Conservation (phyloP, 1,284 basidiomycete genomes). For the Hortiboletus rubellus region DNA sequence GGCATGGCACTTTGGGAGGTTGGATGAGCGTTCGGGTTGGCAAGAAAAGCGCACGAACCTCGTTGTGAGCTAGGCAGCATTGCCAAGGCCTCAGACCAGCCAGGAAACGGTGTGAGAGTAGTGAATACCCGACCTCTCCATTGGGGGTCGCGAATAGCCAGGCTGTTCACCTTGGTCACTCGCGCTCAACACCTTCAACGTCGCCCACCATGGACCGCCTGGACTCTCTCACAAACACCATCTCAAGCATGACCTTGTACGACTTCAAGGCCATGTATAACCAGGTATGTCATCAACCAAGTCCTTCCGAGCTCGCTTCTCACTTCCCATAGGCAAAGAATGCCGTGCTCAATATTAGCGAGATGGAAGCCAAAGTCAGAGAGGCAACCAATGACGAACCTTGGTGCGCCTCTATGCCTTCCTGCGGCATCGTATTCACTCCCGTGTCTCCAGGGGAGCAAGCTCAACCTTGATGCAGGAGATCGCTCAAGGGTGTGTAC, state of each 20-base stretch:
- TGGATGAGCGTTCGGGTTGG: not conserved
- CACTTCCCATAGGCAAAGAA: conserved; percentile 67
- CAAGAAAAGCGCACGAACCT: conserved; percentile 6
- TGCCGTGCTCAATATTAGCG: conserved; percentile 91
- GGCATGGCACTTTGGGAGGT: conserved; percentile 15
- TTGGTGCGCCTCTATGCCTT: conserved; percentile 61
- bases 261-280: conserved; percentile 94
- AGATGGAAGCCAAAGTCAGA: conserved; percentile 96
- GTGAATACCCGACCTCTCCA: conserved; percentile 18
- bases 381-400: conserved; percentile 99
- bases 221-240: conserved; percentile 63
- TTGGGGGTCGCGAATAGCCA: conserved; percentile 19
- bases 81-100: not conserved
- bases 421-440: not conserved
- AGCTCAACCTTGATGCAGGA: conserved; percentile 99
- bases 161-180: not conserved
- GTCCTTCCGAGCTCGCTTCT: conserved; percentile 6
- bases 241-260: conserved; percentile 83
- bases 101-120: no score
- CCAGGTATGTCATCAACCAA: conserved; percentile 54
- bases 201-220: conserved; percentile 53
- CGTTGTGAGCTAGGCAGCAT: conserved; percentile 8
- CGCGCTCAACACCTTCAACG: conserved; percentile 1
- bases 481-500: conserved; percentile 87
- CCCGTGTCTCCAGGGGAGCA: conserved; percentile 75